These are phyloP conservation scores for Thermothielavioides terrestris DNA, from an alignment of 495 filamentous ascomycete species.

Conservation along the genomic window DNA sequence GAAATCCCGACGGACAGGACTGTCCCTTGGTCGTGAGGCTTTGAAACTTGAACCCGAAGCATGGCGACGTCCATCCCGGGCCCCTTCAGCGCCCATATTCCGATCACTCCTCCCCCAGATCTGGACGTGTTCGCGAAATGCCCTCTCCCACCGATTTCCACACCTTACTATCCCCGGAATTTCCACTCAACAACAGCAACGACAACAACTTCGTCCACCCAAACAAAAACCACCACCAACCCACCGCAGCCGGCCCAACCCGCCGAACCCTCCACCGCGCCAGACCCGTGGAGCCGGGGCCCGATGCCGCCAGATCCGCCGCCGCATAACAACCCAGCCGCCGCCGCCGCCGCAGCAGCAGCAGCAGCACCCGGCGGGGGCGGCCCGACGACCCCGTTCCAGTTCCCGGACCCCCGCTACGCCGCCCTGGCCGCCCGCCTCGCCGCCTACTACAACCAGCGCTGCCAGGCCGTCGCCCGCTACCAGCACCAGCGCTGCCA, in stretches of 20 bases:
- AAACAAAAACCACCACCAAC: background rate
- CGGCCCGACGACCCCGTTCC: too few relatives aligned
- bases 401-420: slow-evolving; percentile 27
- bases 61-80: slow-evolving; percentile 23
- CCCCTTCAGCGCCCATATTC: slow-evolving; percentile 20
- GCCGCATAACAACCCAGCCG: slow-evolving; percentile 1
- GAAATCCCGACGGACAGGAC: too few relatives aligned
- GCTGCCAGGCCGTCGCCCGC: slow-evolving; percentile 27
- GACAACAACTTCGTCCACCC: background rate
- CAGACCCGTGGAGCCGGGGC: too few relatives aligned
- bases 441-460: slow-evolving; percentile 31
- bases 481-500: slow-evolving; percentile 32
- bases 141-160: slow-evolving; percentile 4
- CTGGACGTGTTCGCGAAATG: slow-evolving; percentile 21
- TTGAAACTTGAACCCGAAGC: too few relatives aligned
- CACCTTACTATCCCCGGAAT: background rate
- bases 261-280: too few relatives aligned
- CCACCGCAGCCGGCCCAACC: background rate
- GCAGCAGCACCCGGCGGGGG: too few relatives aligned
- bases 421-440: slow-evolving; percentile 33
- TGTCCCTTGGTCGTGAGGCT: too few relatives aligned
- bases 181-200: slow-evolving; percentile 2
- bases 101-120: slow-evolving; percentile 25
- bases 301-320: too few relatives aligned
- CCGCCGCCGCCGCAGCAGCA: background rate